Conservation (phyloP, 2,329 filamentous ascomycete genomes). For the Calonectria fujianensis region DNA sequence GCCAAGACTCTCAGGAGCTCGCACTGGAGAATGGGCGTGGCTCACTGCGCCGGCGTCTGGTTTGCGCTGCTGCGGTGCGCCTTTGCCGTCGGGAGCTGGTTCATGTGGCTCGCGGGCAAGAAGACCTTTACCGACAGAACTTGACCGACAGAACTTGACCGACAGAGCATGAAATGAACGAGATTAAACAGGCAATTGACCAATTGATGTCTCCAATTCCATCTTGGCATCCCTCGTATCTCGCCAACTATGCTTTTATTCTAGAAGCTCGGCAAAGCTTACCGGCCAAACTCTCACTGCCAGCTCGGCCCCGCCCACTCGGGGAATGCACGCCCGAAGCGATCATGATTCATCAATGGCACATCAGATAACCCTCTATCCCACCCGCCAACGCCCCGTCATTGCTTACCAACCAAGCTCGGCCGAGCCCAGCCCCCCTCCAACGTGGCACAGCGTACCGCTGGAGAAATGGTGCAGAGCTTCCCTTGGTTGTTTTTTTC, state of each 20-base stretch:
- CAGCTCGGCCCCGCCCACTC: neutral
- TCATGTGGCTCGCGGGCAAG: conserved; percentile 26
- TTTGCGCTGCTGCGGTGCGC: conserved; percentile 14
- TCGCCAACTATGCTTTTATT: neutral
- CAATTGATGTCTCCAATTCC: neutral
- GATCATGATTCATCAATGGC: neutral
- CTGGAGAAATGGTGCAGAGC: neutral
- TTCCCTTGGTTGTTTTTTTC: neutral
- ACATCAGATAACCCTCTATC: neutral
- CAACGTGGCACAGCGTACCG: conserved; percentile 14
- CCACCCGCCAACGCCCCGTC: conserved; percentile 4
- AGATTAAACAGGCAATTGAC: neutral
- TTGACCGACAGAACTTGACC: conserved; percentile 3
- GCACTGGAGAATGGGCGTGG: conserved; percentile 41
- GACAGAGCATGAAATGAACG: no score
- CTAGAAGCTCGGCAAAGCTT: conserved; percentile 3
- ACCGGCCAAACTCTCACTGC: neutral
- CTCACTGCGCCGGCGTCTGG: conserved; percentile 38
- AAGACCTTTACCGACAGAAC: neutral
- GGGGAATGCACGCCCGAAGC: neutral
- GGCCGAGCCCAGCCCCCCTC: neutral
- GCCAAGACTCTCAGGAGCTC: conserved; percentile 47
- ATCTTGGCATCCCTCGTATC: neutral
- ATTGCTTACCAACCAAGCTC: conserved; percentile 33
- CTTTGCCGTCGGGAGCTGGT: conserved; percentile 32